Evolutionary conservation across 306 rosid species (phyloP).

Genomic region (Abrus precatorius): DNA sequence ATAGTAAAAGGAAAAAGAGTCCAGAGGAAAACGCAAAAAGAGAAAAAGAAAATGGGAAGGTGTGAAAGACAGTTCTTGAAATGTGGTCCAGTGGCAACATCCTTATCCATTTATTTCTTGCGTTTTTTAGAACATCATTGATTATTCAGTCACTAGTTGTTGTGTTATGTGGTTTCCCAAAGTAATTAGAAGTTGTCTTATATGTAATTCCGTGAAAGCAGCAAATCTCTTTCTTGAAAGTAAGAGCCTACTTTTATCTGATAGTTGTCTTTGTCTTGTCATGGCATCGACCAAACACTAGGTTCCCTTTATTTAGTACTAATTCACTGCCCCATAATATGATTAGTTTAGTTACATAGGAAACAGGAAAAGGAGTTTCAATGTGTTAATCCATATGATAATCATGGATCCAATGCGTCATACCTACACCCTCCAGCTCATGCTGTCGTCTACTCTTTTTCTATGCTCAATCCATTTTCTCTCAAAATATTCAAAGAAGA

Average conservation of each 20-base stretch:
- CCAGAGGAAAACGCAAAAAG: conserved; percentile 1
- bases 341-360: not conserved
- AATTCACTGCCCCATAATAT: no score
- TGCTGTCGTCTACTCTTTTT: no score
- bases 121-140: conserved; percentile 10
- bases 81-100: conserved; percentile 25
- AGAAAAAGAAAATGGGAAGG: not conserved
- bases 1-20: conserved; percentile 4
- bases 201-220: conserved; percentile 36
- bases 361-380: not conserved
- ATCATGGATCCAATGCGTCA: not conserved
- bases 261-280: conserved; percentile 36
- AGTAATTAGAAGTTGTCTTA: conserved; percentile 16
- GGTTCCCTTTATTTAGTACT: conserved; percentile 15
- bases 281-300: not conserved
- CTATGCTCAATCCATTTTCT: no score
- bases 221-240: conserved; percentile 30
- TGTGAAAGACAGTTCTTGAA: conserved; percentile 3
- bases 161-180: conserved; percentile 9
- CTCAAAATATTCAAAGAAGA: no score
- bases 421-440: no score
- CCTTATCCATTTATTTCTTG: not conserved
- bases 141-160: no score
- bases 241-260: conserved; percentile 41
- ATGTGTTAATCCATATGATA: not conserved